A percentile compares a stretch with the other conserved stretches of the same genome.
phyloP scores from a whole-genome alignment of 23 red algal genomes.

The Agarophyton chilense region DNA sequence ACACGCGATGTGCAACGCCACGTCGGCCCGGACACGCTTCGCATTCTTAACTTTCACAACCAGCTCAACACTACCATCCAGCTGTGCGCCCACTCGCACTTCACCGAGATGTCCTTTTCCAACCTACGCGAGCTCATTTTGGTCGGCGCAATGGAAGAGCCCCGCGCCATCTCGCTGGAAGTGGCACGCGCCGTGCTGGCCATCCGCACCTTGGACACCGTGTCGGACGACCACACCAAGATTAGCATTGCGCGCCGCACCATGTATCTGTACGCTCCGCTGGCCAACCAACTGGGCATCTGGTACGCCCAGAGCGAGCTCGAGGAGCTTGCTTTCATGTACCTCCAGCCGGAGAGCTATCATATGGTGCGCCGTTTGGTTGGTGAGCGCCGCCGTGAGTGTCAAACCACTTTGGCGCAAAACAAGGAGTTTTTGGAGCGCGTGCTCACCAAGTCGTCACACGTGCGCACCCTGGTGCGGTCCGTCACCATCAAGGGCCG shows the following conservation, averaged over 20 bases:
- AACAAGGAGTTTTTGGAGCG: slow-evolving; percentile 70
- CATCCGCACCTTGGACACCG: slow-evolving; percentile 45
- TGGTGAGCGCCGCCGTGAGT: slow-evolving; percentile 64
- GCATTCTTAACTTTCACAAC: slow-evolving; percentile 53
- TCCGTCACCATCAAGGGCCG: slow-evolving; percentile 74
- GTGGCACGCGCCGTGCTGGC: slow-evolving; percentile 61
- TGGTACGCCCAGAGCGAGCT: slow-evolving; percentile 87
- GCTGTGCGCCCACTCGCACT: slow-evolving; percentile 38
- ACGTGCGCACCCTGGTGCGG: slow-evolving; percentile 37
- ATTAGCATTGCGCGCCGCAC: slow-evolving; percentile 46
- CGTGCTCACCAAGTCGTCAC: slow-evolving; percentile 34
- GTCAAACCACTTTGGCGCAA: slow-evolving; percentile 60
- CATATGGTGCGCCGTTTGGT: slow-evolving; percentile 63
- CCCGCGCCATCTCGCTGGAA: slow-evolving; percentile 74
- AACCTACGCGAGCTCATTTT: slow-evolving; percentile 71
- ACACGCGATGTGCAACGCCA: slow-evolving; percentile 42
- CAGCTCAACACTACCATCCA: slow-evolving; percentile 35
- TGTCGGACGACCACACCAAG: not conserved
- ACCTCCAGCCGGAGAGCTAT: slow-evolving; percentile 75
- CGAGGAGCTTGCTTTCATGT: slow-evolving; percentile 86
- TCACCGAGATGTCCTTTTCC: slow-evolving; percentile 58
- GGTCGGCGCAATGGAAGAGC: slow-evolving; percentile 50
- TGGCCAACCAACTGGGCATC: slow-evolving; percentile 86
- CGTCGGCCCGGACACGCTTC: slow-evolving; percentile 63
- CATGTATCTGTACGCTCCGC: slow-evolving; percentile 79